phyloP scores from a whole-genome alignment of 345 rosid genomes.

The Geranium rotundifolium region DNA sequence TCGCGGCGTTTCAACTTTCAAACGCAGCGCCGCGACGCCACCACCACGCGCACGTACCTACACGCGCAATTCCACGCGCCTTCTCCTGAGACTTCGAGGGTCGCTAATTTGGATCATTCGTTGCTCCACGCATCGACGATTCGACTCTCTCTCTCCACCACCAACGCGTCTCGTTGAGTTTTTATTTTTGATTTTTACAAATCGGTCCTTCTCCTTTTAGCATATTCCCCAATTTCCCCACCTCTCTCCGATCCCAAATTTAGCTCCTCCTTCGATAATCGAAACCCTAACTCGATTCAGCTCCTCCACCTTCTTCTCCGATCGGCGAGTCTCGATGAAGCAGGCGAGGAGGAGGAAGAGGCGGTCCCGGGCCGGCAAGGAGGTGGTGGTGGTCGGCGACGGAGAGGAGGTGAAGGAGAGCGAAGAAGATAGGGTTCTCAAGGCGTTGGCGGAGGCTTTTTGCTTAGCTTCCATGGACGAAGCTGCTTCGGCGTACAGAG shows the following conservation, averaged over 20 bases:
- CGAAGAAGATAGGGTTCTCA: conserved; percentile 2
- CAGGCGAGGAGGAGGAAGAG: conserved; percentile 41
- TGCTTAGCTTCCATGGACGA: conserved; percentile 43
- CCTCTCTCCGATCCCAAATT: background rate
- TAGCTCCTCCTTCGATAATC: background rate
- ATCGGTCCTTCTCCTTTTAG: background rate
- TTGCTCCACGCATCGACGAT: too few species aligned
- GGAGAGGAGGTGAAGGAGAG: conserved; percentile 5
- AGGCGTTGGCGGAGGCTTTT: conserved; percentile 41
- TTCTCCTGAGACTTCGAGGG: too few species aligned
- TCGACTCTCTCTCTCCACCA: background rate
- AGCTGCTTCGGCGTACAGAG: conserved; percentile 29
- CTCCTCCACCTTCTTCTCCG: background rate
- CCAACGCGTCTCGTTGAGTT: background rate
- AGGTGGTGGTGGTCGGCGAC: conserved; percentile 7
- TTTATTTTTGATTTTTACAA: too few species aligned
- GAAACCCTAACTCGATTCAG: background rate
- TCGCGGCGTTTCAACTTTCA: background rate
- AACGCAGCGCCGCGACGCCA: background rate
- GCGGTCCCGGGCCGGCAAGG: conserved; percentile 17
- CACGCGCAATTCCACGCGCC: too few species aligned
- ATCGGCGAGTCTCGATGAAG: conserved; percentile 21
- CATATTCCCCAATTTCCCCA: background rate
- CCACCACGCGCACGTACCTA: too few species aligned
- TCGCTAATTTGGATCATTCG: too few species aligned